A percentile compares a stretch with the other conserved stretches of the same genome.
Conservation (phyloP, 257 asterid species). For the Schizonepeta tenuifolia region DNA sequence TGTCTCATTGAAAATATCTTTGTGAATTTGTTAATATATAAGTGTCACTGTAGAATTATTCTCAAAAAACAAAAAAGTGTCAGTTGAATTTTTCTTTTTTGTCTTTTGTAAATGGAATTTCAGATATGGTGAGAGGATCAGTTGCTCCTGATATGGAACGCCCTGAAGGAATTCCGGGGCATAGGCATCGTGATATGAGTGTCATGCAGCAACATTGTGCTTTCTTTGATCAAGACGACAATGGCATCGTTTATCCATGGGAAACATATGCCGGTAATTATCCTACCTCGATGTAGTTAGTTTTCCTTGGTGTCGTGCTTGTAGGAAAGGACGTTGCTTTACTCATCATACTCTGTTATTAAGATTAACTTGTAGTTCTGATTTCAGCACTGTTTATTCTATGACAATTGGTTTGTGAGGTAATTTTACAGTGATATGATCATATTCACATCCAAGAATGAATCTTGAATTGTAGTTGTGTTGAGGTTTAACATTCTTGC, state of each 20-base stretch:
- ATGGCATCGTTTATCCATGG: conserved; percentile 90
- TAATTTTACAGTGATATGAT: background rate
- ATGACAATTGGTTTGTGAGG: background rate
- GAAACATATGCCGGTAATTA: conserved; percentile 44
- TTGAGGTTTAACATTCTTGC: too few species aligned
- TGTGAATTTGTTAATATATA: background rate
- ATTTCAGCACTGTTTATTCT: background rate
- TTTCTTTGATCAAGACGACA: conserved; percentile 74
- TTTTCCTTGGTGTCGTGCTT: background rate
- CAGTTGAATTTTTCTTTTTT: background rate
- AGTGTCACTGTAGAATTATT: background rate
- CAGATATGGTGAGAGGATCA: conserved; percentile 77
- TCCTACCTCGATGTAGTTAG: background rate
- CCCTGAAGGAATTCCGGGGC: conserved; percentile 79
- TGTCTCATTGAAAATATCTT: background rate
- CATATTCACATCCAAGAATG: background rate
- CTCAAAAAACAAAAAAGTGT: background rate
- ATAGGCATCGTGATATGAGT: conserved; percentile 53
- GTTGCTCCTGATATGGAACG: conserved; percentile 73
- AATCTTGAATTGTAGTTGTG: background rate
- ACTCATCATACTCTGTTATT: background rate
- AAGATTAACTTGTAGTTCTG: background rate
- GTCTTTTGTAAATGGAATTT: background rate
- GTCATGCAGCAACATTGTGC: conserved; percentile 84
- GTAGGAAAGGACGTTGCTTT: background rate